Conservation (phyloP, 1,139 yeast species). For the Scheffersomyces cryptocercus region DNA sequence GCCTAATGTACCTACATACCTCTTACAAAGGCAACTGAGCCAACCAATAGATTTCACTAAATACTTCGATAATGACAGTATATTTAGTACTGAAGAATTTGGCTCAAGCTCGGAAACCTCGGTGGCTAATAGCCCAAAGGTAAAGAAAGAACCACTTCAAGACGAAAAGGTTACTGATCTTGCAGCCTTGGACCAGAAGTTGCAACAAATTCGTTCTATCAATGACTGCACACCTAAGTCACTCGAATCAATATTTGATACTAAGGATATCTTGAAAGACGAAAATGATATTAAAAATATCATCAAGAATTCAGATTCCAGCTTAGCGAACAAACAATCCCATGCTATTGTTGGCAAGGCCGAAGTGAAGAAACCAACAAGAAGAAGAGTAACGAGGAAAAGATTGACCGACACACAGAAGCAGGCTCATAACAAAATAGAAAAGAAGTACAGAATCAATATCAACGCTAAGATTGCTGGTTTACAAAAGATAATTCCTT, state of each 20-base stretch:
- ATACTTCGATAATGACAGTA: constrained; percentile 8
- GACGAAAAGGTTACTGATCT: constrained; percentile 9
- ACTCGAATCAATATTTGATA: constrained; percentile 26
- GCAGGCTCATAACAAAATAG: constrained; percentile 71
- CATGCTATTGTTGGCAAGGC: not conserved
- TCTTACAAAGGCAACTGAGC: not conserved
- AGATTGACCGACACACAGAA: constrained; percentile 62
- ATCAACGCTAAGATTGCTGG: constrained; percentile 73
- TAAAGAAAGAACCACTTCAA: constrained; percentile 10
- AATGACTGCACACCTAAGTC: constrained; percentile 18
- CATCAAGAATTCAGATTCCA: not conserved
- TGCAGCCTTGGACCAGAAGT: constrained; percentile 15
- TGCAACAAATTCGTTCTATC: constrained; percentile 14
- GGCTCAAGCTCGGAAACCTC: constrained; percentile 9
- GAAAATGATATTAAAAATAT: constrained; percentile 3
- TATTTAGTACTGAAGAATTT: constrained; percentile 7
- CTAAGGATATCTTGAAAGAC: constrained; percentile 23
- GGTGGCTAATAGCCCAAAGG: constrained; percentile 9
- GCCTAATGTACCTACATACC: not conserved
- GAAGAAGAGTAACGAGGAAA: constrained; percentile 56
- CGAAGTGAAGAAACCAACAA: constrained; percentile 15
- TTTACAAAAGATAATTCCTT: constrained; percentile 63
- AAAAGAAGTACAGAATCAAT: constrained; percentile 69
- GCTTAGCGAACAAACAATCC: not conserved
- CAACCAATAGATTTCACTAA: constrained; percentile 3